Evolutionary conservation across 179 eudicot genomes (phyloP).

Genomic region (Beta corolliflora): DNA sequence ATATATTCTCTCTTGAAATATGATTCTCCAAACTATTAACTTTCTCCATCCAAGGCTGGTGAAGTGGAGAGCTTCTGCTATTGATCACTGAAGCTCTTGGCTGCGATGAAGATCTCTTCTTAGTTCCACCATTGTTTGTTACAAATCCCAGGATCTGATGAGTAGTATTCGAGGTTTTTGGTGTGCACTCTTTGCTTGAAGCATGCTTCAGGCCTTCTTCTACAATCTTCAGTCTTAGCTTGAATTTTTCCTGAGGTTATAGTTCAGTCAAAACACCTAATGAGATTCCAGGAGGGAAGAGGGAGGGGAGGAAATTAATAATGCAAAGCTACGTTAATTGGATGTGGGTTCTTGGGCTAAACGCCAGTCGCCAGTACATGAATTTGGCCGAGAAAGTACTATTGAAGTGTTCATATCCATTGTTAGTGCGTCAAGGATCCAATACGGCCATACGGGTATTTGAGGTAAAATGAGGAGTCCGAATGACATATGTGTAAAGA

Average conservation of each 20-base stretch:
- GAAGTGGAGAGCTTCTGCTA: slow-evolving; percentile 37
- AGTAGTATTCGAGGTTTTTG: slow-evolving; percentile 51
- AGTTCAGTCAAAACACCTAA: slow-evolving; percentile 2
- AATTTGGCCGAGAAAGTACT: too few species aligned
- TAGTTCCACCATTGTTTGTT: slow-evolving; percentile 49
- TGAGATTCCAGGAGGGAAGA: background rate
- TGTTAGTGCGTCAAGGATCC: too few species aligned
- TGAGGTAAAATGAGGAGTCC: background rate
- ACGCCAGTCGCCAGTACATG: too few species aligned
- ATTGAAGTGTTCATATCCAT: too few species aligned
- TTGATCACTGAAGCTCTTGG: slow-evolving; percentile 53
- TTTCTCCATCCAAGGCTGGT: slow-evolving; percentile 27
- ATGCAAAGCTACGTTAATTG: too few species aligned
- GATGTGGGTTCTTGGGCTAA: too few species aligned
- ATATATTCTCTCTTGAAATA: slow-evolving; percentile 36
- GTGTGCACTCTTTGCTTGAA: slow-evolving; percentile 36
- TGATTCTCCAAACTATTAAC: slow-evolving; percentile 36
- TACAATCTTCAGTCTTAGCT: slow-evolving; percentile 75
- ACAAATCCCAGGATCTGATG: slow-evolving; percentile 51
- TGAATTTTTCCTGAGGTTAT: slow-evolving; percentile 65
- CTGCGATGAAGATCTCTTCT: slow-evolving; percentile 73
- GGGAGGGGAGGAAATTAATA: background rate
- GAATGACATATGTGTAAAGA: background rate
- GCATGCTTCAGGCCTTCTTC: slow-evolving; percentile 76
- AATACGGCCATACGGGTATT: background rate